Evolutionary conservation across 257 asterid genomes (phyloP), one percentile per base, ranked within the genome.

Genomic region (Rhazya stricta): DNA sequence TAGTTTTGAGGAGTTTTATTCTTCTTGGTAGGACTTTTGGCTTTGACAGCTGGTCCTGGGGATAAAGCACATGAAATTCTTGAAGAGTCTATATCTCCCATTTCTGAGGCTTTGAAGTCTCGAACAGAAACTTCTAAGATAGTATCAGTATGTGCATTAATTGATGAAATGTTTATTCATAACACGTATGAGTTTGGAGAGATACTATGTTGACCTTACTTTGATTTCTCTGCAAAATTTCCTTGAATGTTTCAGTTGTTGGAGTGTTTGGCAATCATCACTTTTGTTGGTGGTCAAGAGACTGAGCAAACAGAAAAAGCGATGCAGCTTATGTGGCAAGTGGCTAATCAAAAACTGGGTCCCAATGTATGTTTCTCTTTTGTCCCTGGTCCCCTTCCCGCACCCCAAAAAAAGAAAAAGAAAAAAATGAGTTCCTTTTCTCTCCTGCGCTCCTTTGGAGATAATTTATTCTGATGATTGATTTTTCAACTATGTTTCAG

Each of bases 211-310:
- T 48, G 53, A 32, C 37, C 23, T 50, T 34, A 7, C 37, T 30
- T 34, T 23, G 6, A 29, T 75, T 60, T 41, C 43, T 41, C 18
- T 48, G 71, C 72, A 63, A 41, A 6, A 29, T 67, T 11, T 32
- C 3, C 67, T n/a, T 54, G 62, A 29, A 8, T 77, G 37, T 82
- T 60, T 18, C 89, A 95, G 99, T 81, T 95, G 81, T 84, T 95
- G 75, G 92, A 92, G 76, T 92, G 98, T 81, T 79, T 95, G 94
- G 96, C 96, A 74, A 77, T 92, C 45, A 83, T 90, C 77, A 89
- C 97, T 70, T 95, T 92, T 75, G 86, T 95, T 80, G 99, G 99
- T n/a, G 98, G 94, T 58, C 96, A 91, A 84, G 98, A 86, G 69
- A 86, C 94, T 0, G 98, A 89, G 61, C 86, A 89, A 65, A 91